Base-by-base conservation (phyloP, 202 grass and related monocot genomes). In the Elaeis oleifera region DNA sequence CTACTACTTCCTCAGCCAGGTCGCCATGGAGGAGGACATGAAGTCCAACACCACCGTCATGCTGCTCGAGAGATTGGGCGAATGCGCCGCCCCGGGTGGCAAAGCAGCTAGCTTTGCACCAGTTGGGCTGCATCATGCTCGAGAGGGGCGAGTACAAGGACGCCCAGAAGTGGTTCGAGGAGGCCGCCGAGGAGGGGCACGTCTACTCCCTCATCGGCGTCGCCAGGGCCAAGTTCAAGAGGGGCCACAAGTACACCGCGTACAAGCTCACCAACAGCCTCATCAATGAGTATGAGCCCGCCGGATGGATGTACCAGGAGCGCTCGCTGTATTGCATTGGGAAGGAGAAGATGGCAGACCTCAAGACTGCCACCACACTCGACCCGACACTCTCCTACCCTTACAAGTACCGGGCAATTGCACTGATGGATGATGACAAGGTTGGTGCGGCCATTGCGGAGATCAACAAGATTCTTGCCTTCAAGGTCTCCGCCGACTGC, bases 231-330 rank as follows among this genome's bases (percentile, higher is more conserved):
- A 97, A 92, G 62, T 91, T 69, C 79, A 92, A 86, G 71, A 74
- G 85, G 7, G 92, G 92, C 22, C 92, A 97, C 81, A 97, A 97
- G 58, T 97, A 97, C 59, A 69, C 85, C 0, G 88, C 92, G 1
- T 97, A 91, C 74, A 97, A 97, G 79, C 68, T 97, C 4, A 85
- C 81, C 71, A 92, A 83, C 62, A 79, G 68, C 26, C 67, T 97
- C 18, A 57, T 92, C 18, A 53, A 75, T 32, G 81, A 89, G 16
- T 73, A 72, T 28, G 82, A 89, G 16, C 79, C 81, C 0, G 74
- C 71, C 26, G 88, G 92, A 0, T 97, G 92, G 92, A 97, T 97
- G 92, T 89, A 81, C 64, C 92, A 97, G 28, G 92, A 92, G 53
- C 65, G 88, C 9, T 86, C 84, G 9, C 26, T 97, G 2, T 97